phyloP scores from a whole-genome alignment of 495 filamentous ascomycete species.

The Terfezia boudieri region DNA sequence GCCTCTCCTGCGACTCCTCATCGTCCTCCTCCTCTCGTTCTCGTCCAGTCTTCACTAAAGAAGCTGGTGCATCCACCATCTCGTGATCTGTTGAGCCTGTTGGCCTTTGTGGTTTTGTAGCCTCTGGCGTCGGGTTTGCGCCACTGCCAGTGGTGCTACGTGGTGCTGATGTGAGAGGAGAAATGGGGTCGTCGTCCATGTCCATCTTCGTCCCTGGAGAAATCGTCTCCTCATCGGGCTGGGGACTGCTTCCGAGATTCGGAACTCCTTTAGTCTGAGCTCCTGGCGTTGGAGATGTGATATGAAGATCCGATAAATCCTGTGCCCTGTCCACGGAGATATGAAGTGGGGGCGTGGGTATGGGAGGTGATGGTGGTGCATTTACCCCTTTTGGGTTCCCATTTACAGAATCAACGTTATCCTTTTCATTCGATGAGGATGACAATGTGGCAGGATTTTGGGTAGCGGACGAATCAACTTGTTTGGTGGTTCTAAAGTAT shows the following conservation, averaged over 20 bases:
- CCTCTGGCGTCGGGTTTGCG: neutral
- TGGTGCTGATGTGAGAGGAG: neutral
- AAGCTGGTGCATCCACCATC: neutral
- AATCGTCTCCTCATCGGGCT: neutral
- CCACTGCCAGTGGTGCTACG: neutral
- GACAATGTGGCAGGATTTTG: conserved; percentile 9
- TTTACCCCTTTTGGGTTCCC: conserved; percentile 17
- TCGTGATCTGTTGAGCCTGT: neutral
- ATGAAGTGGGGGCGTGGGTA: conserved; percentile 19
- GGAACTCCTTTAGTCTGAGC: neutral
- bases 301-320: conserved; percentile 18
- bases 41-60: conserved; percentile 9
- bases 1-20: conserved; percentile 47
- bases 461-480: conserved; percentile 19
- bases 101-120: neutral
- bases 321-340: conserved; percentile 12
- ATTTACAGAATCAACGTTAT: conserved; percentile 16
- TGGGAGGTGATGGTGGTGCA: conserved; percentile 17
- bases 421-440: conserved; percentile 13
- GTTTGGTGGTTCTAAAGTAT: conserved; percentile 19
- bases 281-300: conserved; percentile 6
- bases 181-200: neutral
- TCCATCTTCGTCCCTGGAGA: neutral
- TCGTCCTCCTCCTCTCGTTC: conserved; percentile 44
- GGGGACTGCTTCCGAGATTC: neutral